A percentile compares a stretch with the other conserved stretches of the same genome.
Evolutionary conservation across 75 land plant genomes (phyloP).

Genomic region (Isoetes taiwanensis): DNA sequence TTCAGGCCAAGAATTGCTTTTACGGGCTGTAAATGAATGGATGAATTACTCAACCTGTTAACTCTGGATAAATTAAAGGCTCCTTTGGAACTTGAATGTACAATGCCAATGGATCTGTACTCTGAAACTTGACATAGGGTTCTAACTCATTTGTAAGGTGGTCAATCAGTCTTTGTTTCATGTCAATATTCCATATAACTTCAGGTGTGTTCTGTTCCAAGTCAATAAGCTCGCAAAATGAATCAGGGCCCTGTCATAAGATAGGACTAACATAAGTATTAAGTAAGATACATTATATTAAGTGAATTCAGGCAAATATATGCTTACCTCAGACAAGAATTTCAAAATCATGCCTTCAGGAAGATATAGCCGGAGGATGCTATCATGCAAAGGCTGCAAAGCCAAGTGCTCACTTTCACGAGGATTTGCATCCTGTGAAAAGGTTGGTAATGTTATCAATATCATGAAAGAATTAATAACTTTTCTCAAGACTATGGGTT

Average conservation of each 20-base stretch:
- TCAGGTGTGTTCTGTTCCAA: constrained; percentile 30
- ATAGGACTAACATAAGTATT: background rate
- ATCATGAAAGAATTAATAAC: no score
- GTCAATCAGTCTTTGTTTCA: constrained; percentile 26
- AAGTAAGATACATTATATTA: background rate
- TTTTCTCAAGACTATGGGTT: no score
- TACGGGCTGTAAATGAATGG: no score
- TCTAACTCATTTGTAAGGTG: constrained; percentile 26
- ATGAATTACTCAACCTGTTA: no score
- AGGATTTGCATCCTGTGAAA: constrained; percentile 16
- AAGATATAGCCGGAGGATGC: constrained; percentile 27
- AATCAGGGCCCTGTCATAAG: constrained; percentile 20
- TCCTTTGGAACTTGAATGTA: constrained; percentile 30
- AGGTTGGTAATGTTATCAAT: background rate
- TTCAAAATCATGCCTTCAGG: constrained; percentile 41
- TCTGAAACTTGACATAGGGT: constrained; percentile 30
- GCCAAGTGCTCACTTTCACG: constrained; percentile 21
- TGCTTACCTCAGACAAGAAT: constrained; percentile 35
- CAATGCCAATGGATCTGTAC: constrained; percentile 33
- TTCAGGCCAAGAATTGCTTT: no score
- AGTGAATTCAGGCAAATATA: background rate
- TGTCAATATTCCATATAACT: constrained; percentile 31
- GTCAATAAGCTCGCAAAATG: constrained; percentile 23
- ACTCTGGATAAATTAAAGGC: constrained; percentile 31
- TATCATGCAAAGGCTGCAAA: constrained; percentile 30